These are phyloP conservation scores for Phytopythium sindhum DNA, from an alignment of 352 stramenopile genomes.

Conservation along the genomic window DNA sequence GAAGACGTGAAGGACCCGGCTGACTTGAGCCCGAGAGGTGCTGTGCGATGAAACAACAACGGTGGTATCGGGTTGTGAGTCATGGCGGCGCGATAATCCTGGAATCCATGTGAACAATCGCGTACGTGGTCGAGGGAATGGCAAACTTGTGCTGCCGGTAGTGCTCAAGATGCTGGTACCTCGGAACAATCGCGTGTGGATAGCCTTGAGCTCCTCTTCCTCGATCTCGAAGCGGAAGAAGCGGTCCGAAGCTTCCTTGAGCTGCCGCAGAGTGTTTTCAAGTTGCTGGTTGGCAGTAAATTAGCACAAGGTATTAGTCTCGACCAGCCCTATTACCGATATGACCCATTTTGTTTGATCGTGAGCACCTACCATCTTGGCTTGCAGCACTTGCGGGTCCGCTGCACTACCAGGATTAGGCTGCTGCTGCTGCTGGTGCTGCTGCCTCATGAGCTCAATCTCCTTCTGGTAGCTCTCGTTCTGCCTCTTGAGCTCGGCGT, in stretches of 20 bases:
- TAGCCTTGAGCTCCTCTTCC: constrained; percentile 87
- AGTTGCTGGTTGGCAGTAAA: constrained; percentile 37
- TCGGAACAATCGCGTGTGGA: constrained; percentile 56
- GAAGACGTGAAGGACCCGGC: constrained; percentile 25
- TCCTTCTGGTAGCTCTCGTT: constrained; percentile 61
- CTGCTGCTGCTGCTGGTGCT: constrained; percentile 8
- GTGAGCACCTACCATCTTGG: constrained; percentile 22
- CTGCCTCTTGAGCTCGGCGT: constrained; percentile 59
- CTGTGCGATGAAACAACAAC: background rate
- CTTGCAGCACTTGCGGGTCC: constrained; percentile 24
- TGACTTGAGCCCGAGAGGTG: constrained; percentile 10
- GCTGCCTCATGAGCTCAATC: constrained; percentile 36
- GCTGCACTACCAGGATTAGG: background rate
- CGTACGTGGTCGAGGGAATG: constrained; percentile 29
- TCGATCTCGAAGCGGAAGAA: constrained; percentile 95
- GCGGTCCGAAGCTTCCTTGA: constrained; percentile 74
- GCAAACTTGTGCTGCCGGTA: constrained; percentile 8
- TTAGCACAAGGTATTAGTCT: background rate
- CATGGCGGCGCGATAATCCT: background rate
- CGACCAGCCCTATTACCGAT: background rate
- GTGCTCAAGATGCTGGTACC: constrained; percentile 11
- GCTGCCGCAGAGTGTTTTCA: constrained; percentile 53
- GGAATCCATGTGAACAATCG: background rate
- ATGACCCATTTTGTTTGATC: background rate
- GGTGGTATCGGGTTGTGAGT: background rate